A percentile compares a stretch with the other conserved stretches of the same genome.
These are phyloP conservation scores for Heliophila coronopifolia DNA, from an alignment of 441 rosid genomes.

Conservation along the genomic window DNA sequence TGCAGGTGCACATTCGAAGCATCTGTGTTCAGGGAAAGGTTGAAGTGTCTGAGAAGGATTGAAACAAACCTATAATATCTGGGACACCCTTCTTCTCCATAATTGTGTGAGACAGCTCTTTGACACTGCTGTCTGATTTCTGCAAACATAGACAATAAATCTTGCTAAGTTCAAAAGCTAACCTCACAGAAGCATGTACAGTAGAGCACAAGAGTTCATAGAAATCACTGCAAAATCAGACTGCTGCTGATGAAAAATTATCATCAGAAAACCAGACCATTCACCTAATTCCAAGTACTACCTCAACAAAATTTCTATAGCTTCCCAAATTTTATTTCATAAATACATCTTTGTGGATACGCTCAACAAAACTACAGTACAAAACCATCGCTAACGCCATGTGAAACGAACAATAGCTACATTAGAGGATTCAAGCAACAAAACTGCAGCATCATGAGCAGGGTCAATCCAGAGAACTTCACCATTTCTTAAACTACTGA, in stretches of 20 bases:
- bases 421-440: too few species aligned
- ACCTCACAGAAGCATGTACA: not conserved
- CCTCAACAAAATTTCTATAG: not conserved
- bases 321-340: not conserved
- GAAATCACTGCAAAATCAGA: not conserved
- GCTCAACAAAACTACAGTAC: not conserved
- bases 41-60: not conserved
- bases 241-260: not conserved
- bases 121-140: slow-evolving; percentile 67
- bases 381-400: not conserved
- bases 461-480: not conserved
- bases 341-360: not conserved
- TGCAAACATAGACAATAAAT: slow-evolving; percentile 25
- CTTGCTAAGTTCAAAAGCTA: not conserved
- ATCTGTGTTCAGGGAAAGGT: not conserved
- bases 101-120: slow-evolving; percentile 61
- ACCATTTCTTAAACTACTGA: not conserved
- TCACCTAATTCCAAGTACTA: not conserved
- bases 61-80: slow-evolving; percentile 62
- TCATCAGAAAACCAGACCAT: not conserved
- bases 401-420: too few species aligned
- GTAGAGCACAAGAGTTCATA: not conserved
- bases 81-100: slow-evolving; percentile 81
- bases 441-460: too few species aligned
- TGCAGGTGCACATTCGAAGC: not conserved